Percentiles rank a stretch among this genome's conserved stretches.
phyloP scores from a whole-genome alignment of 1,139 yeast species.

The Yamadazyma taylorii region DNA sequence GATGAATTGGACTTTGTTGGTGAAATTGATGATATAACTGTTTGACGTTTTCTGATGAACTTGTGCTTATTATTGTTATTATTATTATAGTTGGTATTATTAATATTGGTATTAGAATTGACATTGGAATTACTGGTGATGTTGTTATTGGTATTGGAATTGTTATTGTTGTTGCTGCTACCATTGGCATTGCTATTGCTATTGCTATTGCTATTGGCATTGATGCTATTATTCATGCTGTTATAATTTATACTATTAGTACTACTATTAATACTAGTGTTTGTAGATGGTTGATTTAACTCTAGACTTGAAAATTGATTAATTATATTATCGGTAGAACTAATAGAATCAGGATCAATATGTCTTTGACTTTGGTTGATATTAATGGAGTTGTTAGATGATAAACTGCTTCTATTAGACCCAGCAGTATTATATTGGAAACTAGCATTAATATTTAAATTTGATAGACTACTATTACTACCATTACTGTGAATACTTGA shows the following conservation, averaged over 20 bases:
- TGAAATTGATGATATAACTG: conserved; percentile 45
- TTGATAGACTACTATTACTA: conserved; percentile 2
- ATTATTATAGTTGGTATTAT: neutral
- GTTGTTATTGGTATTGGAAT: conserved; percentile 7
- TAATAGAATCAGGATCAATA: conserved; percentile 30
- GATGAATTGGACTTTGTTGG: conserved; percentile 40
- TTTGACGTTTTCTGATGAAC: conserved; percentile 34
- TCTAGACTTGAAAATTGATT: conserved; percentile 34
- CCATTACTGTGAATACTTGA: conserved; percentile 2
- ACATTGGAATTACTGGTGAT: conserved; percentile 23
- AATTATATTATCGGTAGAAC: conserved; percentile 25
- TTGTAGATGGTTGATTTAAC: conserved; percentile 19
- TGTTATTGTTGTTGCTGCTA: neutral
- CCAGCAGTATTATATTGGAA: conserved; percentile 2
- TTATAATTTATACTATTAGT: neutral
- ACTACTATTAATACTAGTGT: conserved; percentile 1
- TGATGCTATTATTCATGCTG: neutral
- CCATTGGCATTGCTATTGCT: neutral
- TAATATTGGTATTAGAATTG: neutral
- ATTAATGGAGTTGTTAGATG: conserved; percentile 14
- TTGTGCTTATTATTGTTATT: conserved; percentile 7
- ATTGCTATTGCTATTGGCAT: neutral
- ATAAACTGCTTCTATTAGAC: conserved; percentile 9
- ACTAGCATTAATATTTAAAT: conserved; percentile 1
- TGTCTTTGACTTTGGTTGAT: conserved; percentile 27